These are phyloP conservation scores for Podaxis sp. DNA, from an alignment of 768 basidiomycete species.

Conservation along the genomic window DNA sequence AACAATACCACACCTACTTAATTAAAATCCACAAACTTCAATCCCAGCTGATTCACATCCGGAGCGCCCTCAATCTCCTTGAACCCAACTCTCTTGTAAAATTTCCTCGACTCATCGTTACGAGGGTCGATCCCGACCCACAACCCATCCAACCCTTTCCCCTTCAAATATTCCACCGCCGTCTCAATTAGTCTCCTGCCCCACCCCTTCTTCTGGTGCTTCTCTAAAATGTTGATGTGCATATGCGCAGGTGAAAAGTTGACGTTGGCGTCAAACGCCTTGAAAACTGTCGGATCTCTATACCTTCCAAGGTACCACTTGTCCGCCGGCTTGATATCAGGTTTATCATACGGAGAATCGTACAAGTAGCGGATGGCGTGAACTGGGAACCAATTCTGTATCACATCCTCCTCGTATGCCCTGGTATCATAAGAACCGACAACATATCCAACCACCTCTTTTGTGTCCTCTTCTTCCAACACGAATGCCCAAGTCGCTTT, in stretches of 20 bases:
- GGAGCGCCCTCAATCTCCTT: conserved; percentile 49
- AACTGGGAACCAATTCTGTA: conserved; percentile 63
- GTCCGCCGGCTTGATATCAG: conserved; percentile 41
- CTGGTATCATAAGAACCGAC: conserved; percentile 69
- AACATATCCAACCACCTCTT: conserved; percentile 67
- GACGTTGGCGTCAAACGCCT: conserved; percentile 51
- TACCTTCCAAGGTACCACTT: conserved; percentile 35
- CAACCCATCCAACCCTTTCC: conserved; percentile 45
- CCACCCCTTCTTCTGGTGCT: conserved; percentile 68
- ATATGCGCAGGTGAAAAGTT: conserved; percentile 71
- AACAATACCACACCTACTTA: conserved; percentile 9
- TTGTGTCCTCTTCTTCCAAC: conserved; percentile 48
- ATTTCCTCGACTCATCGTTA: conserved; percentile 57
- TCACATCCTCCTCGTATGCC: conserved; percentile 54
- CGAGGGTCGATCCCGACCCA: conserved; percentile 71
- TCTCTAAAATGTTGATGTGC: conserved; percentile 70
- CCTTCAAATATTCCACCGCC: conserved; percentile 54
- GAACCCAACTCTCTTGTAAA: conserved; percentile 67
- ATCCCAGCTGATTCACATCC: conserved; percentile 48
- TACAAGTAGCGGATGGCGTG: conserved; percentile 54
- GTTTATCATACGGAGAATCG: conserved; percentile 10
- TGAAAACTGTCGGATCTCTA: conserved; percentile 30
- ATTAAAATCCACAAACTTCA: conserved; percentile 44
- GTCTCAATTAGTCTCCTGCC: conserved; percentile 60
- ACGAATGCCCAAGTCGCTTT: conserved; percentile 76